These are phyloP conservation scores for Dothideomycetidae sp. DNA, from an alignment of 2,329 filamentous ascomycete genomes.

Conservation along the genomic window DNA sequence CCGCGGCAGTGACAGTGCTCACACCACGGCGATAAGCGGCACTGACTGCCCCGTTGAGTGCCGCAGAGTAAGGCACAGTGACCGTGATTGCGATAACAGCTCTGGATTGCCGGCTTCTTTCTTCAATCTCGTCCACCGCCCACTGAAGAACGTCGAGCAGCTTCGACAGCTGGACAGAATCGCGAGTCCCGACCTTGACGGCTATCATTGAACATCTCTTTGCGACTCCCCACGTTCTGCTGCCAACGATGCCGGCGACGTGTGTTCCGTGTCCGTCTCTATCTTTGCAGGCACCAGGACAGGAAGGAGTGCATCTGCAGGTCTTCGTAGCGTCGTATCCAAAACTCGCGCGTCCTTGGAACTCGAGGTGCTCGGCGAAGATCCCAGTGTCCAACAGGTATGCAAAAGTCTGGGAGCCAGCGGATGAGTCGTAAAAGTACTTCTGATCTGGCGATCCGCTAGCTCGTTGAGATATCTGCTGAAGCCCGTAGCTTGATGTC, in stretches of 20 bases:
- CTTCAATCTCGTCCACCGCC: conserved; percentile 31
- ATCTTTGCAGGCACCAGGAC: conserved; percentile 26
- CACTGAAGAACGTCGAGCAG: conserved; percentile 38
- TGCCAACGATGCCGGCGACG: conserved; percentile 33
- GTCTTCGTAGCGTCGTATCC: no score
- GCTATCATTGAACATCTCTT: conserved; percentile 34
- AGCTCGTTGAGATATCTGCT: no score
- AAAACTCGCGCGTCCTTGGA: conserved; percentile 30
- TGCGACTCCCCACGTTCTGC: conserved; percentile 31
- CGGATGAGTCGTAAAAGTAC: no score
- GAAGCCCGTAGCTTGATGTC: no score
- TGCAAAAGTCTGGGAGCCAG: no score
- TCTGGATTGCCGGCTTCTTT: conserved; percentile 25
- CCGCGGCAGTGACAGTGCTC: conserved; percentile 33
- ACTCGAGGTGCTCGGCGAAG: conserved; percentile 31
- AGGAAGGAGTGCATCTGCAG: conserved; percentile 27
- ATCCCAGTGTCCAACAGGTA: conserved; percentile 38
- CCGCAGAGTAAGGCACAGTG: conserved; percentile 19
- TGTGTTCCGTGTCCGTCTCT: conserved; percentile 36
- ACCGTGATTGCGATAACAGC: conserved; percentile 34
- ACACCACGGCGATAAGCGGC: conserved; percentile 27
- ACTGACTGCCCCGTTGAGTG: conserved; percentile 21
- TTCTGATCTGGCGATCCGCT: no score
- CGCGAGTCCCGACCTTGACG: conserved; percentile 37
- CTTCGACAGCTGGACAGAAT: conserved; percentile 31